These are phyloP conservation scores for Tetracladium marchalianum DNA, from an alignment of 495 filamentous ascomycete species.

Conservation along the genomic window DNA sequence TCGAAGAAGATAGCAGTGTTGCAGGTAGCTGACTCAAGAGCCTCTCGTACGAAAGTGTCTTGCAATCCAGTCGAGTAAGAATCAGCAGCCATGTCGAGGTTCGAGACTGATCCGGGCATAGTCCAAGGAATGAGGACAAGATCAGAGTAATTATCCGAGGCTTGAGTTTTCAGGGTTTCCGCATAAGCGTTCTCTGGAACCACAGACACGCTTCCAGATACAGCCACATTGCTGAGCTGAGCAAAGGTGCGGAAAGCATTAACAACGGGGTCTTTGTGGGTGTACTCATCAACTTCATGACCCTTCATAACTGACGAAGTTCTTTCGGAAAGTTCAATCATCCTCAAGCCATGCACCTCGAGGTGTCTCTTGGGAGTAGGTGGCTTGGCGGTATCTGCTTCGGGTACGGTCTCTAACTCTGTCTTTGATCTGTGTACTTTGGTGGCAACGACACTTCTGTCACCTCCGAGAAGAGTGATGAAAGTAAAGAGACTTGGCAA, in stretches of 20 bases:
- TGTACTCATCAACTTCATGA: slow-evolving; percentile 68
- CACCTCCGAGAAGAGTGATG: slow-evolving; percentile 61
- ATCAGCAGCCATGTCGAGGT: slow-evolving; percentile 35
- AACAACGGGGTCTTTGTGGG: slow-evolving; percentile 73
- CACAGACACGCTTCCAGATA: slow-evolving; percentile 70
- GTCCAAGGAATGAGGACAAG: slow-evolving; percentile 88
- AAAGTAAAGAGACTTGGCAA: slow-evolving; percentile 80
- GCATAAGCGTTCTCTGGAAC: slow-evolving; percentile 70
- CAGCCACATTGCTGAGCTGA: slow-evolving; percentile 71
- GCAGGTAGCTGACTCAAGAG: slow-evolving; percentile 49
- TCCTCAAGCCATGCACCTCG: slow-evolving; percentile 74
- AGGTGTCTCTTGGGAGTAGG: slow-evolving; percentile 40
- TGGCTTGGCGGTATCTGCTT: slow-evolving; percentile 9
- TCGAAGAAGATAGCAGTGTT: slow-evolving; percentile 79
- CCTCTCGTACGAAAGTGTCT: slow-evolving; percentile 54
- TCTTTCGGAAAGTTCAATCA: slow-evolving; percentile 86
- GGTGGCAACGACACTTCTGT: slow-evolving; percentile 24
- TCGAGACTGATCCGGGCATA: slow-evolving; percentile 65
- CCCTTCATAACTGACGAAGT: slow-evolving; percentile 94
- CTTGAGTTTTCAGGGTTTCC: slow-evolving; percentile 58
- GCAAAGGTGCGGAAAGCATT: slow-evolving; percentile 89
- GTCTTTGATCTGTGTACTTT: slow-evolving; percentile 41
- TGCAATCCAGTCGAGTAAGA: slow-evolving; percentile 39
- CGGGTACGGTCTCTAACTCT: slow-evolving; percentile 3
- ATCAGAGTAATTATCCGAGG: slow-evolving; percentile 60